Conservation (phyloP, 768 basidiomycete species). For the Polyporus arcularius region DNA sequence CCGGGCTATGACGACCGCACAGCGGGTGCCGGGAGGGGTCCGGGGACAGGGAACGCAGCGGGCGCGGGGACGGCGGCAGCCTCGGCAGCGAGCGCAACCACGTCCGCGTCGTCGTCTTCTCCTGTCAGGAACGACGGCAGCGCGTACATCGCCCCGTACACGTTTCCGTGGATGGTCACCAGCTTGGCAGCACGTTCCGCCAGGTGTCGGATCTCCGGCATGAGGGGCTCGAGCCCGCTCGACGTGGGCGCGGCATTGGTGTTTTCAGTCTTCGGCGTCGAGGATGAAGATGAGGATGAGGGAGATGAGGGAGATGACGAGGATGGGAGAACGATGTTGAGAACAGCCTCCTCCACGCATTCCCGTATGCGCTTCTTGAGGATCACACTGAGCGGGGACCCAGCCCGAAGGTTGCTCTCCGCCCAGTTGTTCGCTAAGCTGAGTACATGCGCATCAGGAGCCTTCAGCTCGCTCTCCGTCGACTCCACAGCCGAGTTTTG, state of each 20-base stretch:
- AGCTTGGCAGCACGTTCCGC: slow-evolving; percentile 73
- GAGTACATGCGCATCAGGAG: slow-evolving; percentile 55
- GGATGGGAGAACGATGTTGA: slow-evolving; percentile 25
- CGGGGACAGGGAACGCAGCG: too few species aligned
- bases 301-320: slow-evolving; percentile 23
- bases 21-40: background rate
- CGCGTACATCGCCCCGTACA: slow-evolving; percentile 79
- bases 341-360: slow-evolving; percentile 25
- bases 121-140: slow-evolving; percentile 53
- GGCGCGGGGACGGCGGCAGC: background rate
- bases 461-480: slow-evolving; percentile 25
- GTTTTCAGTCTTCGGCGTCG: slow-evolving; percentile 16
- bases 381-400: slow-evolving; percentile 60
- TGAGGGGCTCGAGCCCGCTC: slow-evolving; percentile 72
- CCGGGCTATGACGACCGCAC: background rate
- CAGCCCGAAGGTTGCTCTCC: slow-evolving; percentile 61
- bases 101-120: background rate
- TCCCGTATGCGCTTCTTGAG: slow-evolving; percentile 56
- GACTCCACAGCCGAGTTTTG: slow-evolving; percentile 9
- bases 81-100: background rate
- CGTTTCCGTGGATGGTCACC: slow-evolving; percentile 71
- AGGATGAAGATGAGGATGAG: slow-evolving; percentile 16
- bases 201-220: slow-evolving; percentile 67
- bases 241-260: slow-evolving; percentile 32
- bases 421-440: slow-evolving; percentile 71